Conservation (phyloP, 202 grass and related monocot genomes). For the Dendrocalamus latiflorus region DNA sequence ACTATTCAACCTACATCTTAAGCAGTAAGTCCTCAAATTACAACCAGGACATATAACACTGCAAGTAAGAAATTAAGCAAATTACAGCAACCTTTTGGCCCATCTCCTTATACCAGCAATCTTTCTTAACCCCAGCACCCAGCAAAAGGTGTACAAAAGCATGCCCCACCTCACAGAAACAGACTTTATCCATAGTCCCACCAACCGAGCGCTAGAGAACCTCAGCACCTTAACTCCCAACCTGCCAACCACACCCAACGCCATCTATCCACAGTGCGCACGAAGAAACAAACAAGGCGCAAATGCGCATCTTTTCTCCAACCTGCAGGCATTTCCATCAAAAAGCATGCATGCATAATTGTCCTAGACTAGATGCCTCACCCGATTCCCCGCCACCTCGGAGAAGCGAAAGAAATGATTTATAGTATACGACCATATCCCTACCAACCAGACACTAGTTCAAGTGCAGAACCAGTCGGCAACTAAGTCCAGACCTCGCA, state of each 20-base stretch:
- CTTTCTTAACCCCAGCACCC: background rate
- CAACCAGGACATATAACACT: background rate
- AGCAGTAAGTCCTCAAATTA: constrained; percentile 10
- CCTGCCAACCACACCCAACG: constrained; percentile 16
- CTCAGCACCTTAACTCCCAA: constrained; percentile 42
- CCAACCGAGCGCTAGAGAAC: too few species aligned
- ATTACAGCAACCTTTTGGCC: background rate
- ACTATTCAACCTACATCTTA: background rate
- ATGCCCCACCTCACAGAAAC: too few species aligned
- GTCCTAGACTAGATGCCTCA: background rate
- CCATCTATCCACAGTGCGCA: constrained; percentile 21
- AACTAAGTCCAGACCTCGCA: background rate
- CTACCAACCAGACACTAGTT: background rate
- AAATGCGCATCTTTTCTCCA: constrained; percentile 18
- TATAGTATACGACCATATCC: background rate
- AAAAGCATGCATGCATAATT: constrained; percentile 19
- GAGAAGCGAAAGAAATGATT: constrained; percentile 1
- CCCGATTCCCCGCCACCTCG: background rate
- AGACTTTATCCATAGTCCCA: too few species aligned
- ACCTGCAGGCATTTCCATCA: background rate
- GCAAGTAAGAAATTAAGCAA: background rate
- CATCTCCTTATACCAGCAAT: background rate
- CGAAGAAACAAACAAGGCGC: constrained; percentile 6
- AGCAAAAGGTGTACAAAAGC: too few species aligned
- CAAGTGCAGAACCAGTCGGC: background rate